Conservation (phyloP, 495 filamentous ascomycete species). For the Delitschia confertaspora region DNA sequence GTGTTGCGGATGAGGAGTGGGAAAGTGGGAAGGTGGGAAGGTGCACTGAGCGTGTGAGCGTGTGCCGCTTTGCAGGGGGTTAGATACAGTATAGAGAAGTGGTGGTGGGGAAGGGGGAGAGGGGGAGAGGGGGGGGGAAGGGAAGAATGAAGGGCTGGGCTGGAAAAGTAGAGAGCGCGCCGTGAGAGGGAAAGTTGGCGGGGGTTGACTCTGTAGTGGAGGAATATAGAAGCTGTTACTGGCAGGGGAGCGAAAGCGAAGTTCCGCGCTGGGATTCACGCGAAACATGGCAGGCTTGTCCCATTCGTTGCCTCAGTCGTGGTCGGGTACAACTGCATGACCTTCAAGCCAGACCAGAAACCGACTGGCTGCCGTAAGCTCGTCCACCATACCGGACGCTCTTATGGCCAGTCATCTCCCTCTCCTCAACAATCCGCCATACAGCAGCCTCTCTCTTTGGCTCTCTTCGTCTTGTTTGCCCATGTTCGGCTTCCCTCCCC, state of each 20-base stretch:
- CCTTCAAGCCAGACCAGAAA: neutral
- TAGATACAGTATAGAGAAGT: neutral
- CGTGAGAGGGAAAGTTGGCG: no score
- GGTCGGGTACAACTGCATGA: conserved; percentile 22
- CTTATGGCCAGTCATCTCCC: conserved; percentile 17
- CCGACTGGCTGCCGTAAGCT: conserved; percentile 12
- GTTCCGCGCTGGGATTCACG: conserved; percentile 20
- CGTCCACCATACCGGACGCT: conserved; percentile 6
- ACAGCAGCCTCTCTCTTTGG: no score
- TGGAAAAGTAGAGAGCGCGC: neutral
- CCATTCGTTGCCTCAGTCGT: conserved; percentile 21
- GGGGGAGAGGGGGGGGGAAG: neutral
- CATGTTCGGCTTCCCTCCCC: conserved; percentile 1
- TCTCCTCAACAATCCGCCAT: neutral
- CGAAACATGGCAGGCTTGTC: conserved; percentile 11
- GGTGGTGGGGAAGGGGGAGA: neutral
- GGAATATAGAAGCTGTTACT: neutral
- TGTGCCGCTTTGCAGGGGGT: conserved; percentile 1
- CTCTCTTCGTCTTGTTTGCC: neutral
- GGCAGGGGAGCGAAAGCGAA: neutral
- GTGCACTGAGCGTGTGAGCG: neutral
- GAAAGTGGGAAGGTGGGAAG: no score
- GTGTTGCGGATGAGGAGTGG: neutral
- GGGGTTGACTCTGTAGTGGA: neutral
- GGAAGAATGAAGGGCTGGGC: neutral